Percentiles rank a stretch among this genome's conserved stretches.
phyloP scores from a whole-genome alignment of 2,329 filamentous ascomycete genomes.

The Didymosphaeria variabile region DNA sequence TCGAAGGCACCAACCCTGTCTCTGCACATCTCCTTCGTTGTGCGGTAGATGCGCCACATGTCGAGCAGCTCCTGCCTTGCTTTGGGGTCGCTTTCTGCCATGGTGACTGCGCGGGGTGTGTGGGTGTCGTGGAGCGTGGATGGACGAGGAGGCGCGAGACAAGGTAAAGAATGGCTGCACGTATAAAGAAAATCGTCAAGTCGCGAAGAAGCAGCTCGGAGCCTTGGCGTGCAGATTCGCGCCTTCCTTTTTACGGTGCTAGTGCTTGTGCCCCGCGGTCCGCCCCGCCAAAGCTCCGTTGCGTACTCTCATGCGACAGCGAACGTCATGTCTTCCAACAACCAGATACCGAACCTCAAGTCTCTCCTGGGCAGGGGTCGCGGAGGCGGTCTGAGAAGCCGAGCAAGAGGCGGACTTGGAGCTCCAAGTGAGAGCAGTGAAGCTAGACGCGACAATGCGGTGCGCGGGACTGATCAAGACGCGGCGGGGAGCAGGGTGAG shows the following conservation, averaged over 20 bases:
- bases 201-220: constrained; percentile 21
- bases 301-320: constrained; percentile 24
- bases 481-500: constrained; percentile 89
- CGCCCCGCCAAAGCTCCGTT: constrained; percentile 39
- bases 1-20: constrained; percentile 74
- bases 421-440: constrained; percentile 42
- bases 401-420: constrained; percentile 43
- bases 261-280: constrained; percentile 16
- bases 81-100: constrained; percentile 39
- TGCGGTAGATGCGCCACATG: constrained; percentile 94
- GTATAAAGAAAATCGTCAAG: constrained; percentile 44
- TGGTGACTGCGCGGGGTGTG: constrained; percentile 21
- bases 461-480: constrained; percentile 92
- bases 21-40: constrained; percentile 91
- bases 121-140: constrained; percentile 18
- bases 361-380: constrained; percentile 64
- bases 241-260: constrained; percentile 18
- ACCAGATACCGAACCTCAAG: constrained; percentile 81
- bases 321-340: constrained; percentile 63
- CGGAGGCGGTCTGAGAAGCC: constrained; percentile 57
- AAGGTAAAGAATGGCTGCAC: constrained; percentile 24
- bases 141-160: constrained; percentile 18
- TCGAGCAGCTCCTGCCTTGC: constrained; percentile 56
- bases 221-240: constrained; percentile 33
- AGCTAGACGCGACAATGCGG: constrained; percentile 70